These are phyloP conservation scores for Dryas octopetala DNA, from an alignment of 306 rosid species.

Conservation along the genomic window DNA sequence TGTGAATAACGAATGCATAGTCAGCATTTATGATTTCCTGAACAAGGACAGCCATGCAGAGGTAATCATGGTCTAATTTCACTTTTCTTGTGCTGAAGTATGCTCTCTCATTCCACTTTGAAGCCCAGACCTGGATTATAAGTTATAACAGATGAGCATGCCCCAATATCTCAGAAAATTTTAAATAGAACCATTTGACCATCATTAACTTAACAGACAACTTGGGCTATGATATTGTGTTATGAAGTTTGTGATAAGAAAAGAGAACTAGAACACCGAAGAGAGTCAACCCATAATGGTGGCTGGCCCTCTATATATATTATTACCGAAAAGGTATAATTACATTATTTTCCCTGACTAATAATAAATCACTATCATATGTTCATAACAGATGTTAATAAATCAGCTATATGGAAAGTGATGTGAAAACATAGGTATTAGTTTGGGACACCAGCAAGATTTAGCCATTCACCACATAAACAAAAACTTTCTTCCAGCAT, in stretches of 20 bases:
- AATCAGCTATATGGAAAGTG: background rate
- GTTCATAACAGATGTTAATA: background rate
- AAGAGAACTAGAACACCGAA: background rate
- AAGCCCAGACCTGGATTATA: conserved; percentile 86
- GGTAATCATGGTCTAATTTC: conserved; percentile 80
- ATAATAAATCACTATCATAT: too few species aligned
- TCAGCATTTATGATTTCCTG: conserved; percentile 96
- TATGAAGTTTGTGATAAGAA: background rate
- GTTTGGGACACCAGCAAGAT: background rate
- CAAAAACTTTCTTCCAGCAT: background rate
- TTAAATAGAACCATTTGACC: conserved; percentile 2
- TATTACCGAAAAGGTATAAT: background rate
- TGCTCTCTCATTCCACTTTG: conserved; percentile 99
- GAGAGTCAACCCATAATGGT: background rate
- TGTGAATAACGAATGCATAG: conserved; percentile 97
- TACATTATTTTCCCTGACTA: too few species aligned
- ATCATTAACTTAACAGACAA: background rate
- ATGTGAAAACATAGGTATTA: background rate
- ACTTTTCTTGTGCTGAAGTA: conserved; percentile 96
- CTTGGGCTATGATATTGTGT: background rate
- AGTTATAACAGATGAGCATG: conserved; percentile 28
- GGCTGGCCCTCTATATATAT: background rate
- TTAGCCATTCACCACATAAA: background rate
- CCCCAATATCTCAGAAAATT: conserved; percentile 19
- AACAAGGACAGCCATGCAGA: conserved; percentile 98